Evolutionary conservation across 2,329 filamentous ascomycete genomes (phyloP), one percentile per base, ranked within the genome.

Genomic region (Bipolaris gigantea): DNA sequence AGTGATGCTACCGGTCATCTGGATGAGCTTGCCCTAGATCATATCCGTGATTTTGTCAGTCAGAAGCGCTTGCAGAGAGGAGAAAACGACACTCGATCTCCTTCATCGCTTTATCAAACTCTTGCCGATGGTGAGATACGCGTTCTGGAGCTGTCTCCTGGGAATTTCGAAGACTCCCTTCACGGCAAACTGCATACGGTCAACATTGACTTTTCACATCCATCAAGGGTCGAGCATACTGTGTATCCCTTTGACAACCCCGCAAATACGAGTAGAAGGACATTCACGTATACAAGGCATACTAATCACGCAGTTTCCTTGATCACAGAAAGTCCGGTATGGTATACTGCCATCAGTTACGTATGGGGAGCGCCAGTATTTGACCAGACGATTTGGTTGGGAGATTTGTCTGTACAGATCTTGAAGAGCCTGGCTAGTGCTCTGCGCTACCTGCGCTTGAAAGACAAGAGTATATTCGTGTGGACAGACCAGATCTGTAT

Each of bases 321-420:
- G 1, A 15, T 6, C 2, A 53, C 50, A 7, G 54, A 53, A 4
- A 51, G 39, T 5, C 54, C 57, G 1, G 33, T 67, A 0, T 67
- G 64, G 63, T 67, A 64, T 45, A 69, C 62, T 5, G 63, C 62
- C 0, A 44, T 69, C 9, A 65, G 62, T 25, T 65, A 70, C 30
- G 53, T 56, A 9, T 70, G 66, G 65, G 65, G 63, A 2, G 16
- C 56, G n/a, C 59, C 61, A 0, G 16, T 48, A 2, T 66, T 64
- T 35, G 57, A 68, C 13, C 46, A 52, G 1, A 42, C n/a, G 13
- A 56, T 63, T 18, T 9, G 40, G 1, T 50, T 66, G 9, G 48
- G 50, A n/a, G 39, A 54, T 30, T 40, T n/a, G 0, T 32, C 43
- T 4, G 34, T 64, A 7, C 46, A 50, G 1, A 70, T 67, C 16